phyloP scores from a whole-genome alignment of 179 eudicot species.

The Vitellaria paradoxa region DNA sequence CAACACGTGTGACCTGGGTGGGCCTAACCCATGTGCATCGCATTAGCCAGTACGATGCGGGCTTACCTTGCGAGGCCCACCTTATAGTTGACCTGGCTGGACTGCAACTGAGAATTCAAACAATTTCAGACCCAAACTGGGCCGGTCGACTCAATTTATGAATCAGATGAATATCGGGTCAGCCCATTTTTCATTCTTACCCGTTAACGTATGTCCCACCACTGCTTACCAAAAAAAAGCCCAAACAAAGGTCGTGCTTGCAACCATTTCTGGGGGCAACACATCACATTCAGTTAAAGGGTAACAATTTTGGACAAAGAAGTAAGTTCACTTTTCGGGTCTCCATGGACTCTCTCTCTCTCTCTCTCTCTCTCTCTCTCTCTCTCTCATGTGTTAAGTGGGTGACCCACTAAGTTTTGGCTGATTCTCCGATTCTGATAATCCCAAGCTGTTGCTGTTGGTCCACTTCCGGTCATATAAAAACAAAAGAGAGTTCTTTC shows the following conservation, averaged over 20 bases:
- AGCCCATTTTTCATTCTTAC: no score
- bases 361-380: no score
- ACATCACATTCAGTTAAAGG: not conserved
- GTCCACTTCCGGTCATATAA: not conserved
- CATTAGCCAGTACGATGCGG: not conserved
- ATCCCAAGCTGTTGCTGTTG: not conserved
- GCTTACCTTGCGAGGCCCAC: not conserved
- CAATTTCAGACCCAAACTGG: no score
- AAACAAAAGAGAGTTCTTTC: no score
- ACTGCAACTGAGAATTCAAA: not conserved
- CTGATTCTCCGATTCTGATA: not conserved
- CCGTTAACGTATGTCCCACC: no score
- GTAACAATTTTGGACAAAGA: not conserved
- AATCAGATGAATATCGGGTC: no score
- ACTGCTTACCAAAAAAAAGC: no score
- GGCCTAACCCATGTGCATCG: not conserved
- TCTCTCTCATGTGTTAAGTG: not conserved
- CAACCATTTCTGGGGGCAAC: not conserved
- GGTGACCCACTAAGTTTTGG: not conserved
- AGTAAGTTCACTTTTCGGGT: not conserved
- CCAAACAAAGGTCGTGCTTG: no score
- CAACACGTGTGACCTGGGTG: constrained; percentile 3
- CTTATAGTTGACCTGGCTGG: not conserved
- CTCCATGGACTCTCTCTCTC: not conserved
- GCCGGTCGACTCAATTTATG: no score